A percentile compares a stretch with the other conserved stretches of the same genome.
Evolutionary conservation across 805 yeast genomes (phyloP).

Genomic region (Vanderwaltozyma yarrowii): DNA sequence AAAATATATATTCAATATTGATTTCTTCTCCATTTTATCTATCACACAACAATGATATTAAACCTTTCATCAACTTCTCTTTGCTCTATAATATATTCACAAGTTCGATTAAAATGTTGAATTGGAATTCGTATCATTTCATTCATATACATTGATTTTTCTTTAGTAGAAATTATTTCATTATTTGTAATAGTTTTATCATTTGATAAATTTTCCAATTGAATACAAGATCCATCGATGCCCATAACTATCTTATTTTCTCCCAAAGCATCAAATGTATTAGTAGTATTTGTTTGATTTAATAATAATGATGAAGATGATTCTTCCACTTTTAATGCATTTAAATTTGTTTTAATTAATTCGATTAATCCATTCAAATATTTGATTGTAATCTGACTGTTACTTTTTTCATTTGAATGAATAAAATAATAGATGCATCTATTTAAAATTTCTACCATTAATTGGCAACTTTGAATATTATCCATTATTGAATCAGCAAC

Average conservation of each 20-base stretch:
- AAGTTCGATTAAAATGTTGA: slow-evolving; percentile 58
- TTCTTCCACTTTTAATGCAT: slow-evolving; percentile 30
- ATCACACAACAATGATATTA: slow-evolving; percentile 1
- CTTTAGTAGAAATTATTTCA: slow-evolving; percentile 13
- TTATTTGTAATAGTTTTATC: neutral
- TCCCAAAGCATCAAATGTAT: neutral
- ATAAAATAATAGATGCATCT: slow-evolving; percentile 75
- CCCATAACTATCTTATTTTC: slow-evolving; percentile 12
- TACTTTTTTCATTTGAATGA: slow-evolving; percentile 18
- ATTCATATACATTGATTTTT: slow-evolving; percentile 24
- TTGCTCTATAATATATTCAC: slow-evolving; percentile 60
- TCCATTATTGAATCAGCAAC: slow-evolving; percentile 96
- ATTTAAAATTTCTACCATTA: slow-evolving; percentile 84
- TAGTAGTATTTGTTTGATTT: neutral
- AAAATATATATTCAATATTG: too few species aligned
- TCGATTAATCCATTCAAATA: slow-evolving; percentile 84
- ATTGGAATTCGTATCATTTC: slow-evolving; percentile 21
- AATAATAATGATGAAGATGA: slow-evolving; percentile 4
- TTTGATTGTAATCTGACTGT: slow-evolving; percentile 45
- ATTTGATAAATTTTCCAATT: slow-evolving; percentile 7
- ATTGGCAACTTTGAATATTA: slow-evolving; percentile 47
- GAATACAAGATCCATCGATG: slow-evolving; percentile 21
- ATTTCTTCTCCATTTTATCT: too few species aligned
- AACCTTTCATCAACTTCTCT: slow-evolving; percentile 61
- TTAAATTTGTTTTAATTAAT: slow-evolving; percentile 57